Conservation (phyloP, 2,329 filamentous ascomycete species). For the Colletotrichum acutatum region DNA sequence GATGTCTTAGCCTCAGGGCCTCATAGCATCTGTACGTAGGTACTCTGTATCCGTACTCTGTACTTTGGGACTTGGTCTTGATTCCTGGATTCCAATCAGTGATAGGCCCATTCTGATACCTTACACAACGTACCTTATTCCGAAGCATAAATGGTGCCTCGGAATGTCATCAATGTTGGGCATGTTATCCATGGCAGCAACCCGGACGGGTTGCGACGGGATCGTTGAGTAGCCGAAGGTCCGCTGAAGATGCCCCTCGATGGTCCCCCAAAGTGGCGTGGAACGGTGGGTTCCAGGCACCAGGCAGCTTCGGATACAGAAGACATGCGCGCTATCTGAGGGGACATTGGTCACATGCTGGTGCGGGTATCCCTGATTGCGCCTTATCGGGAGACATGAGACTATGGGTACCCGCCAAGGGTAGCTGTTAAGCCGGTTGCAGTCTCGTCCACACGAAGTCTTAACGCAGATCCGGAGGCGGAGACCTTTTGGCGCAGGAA, state of each 20-base stretch:
- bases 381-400: slow-evolving; percentile 17
- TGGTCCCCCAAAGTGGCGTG: slow-evolving; percentile 10
- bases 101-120: neutral
- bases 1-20: neutral
- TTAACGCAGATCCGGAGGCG: slow-evolving; percentile 8
- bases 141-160: slow-evolving; percentile 14
- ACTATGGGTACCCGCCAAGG: neutral
- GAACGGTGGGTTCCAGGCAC: slow-evolving; percentile 24
- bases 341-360: slow-evolving; percentile 30
- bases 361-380: slow-evolving; percentile 19
- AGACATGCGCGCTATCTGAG: slow-evolving; percentile 21
- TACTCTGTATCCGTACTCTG: neutral
- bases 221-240: slow-evolving; percentile 20
- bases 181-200: slow-evolving; percentile 10
- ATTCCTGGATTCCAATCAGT: neutral
- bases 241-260: slow-evolving; percentile 21
- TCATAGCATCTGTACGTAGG: no score
- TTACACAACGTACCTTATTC: neutral
- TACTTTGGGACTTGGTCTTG: neutral
- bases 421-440: neutral
- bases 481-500: slow-evolving; percentile 7
- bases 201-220: slow-evolving; percentile 10
- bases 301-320: slow-evolving; percentile 14
- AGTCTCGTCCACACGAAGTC: fast-evolving
- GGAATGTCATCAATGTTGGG: neutral